These are phyloP conservation scores for Cutaneotrichosporon cyanovorans DNA, from an alignment of 1,284 basidiomycete genomes.

Conservation along the genomic window DNA sequence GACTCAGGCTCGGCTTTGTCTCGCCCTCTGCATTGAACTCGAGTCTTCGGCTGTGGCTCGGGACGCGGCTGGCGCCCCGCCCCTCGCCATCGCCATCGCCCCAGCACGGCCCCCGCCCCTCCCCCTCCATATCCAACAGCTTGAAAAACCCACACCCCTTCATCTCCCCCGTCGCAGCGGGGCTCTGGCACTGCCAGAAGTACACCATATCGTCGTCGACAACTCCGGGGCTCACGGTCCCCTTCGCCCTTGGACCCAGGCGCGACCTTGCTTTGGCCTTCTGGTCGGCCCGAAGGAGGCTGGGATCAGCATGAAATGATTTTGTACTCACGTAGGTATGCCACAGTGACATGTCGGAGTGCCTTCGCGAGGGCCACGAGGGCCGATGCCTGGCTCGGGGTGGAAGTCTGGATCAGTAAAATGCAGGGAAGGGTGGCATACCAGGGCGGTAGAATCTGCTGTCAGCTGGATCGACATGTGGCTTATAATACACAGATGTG, in stretches of 20 bases:
- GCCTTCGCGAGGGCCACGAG: constrained; percentile 28
- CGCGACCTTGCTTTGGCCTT: constrained; percentile 37
- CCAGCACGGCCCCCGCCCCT: constrained; percentile 54
- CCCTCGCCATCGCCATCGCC: constrained; percentile 12
- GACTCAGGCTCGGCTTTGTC: neutral
- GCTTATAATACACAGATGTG: too few species aligned
- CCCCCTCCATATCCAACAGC: constrained; percentile 64
- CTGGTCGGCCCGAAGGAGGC: constrained; percentile 46
- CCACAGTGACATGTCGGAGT: constrained; percentile 64
- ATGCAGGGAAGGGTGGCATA: too few species aligned
- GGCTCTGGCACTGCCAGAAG: constrained; percentile 82
- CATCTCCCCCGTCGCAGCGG: constrained; percentile 65
- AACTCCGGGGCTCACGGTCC: constrained; percentile 5
- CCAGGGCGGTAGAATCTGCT: constrained; percentile 34
- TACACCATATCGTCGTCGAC: constrained; percentile 51
- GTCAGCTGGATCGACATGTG: neutral
- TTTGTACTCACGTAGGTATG: constrained; percentile 53
- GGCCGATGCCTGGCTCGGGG: constrained; percentile 46
- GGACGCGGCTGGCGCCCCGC: neutral
- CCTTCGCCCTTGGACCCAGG: neutral
- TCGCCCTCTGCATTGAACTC: neutral
- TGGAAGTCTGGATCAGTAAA: constrained; percentile 70
- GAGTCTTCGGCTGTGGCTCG: neutral
- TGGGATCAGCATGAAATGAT: constrained; percentile 10
- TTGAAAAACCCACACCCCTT: constrained; percentile 78